A percentile compares a stretch with the other conserved stretches of the same genome.
Evolutionary conservation across 192 early-diverging fungal genomes (phyloP).

Genomic region (Chytriomyces sp.): DNA sequence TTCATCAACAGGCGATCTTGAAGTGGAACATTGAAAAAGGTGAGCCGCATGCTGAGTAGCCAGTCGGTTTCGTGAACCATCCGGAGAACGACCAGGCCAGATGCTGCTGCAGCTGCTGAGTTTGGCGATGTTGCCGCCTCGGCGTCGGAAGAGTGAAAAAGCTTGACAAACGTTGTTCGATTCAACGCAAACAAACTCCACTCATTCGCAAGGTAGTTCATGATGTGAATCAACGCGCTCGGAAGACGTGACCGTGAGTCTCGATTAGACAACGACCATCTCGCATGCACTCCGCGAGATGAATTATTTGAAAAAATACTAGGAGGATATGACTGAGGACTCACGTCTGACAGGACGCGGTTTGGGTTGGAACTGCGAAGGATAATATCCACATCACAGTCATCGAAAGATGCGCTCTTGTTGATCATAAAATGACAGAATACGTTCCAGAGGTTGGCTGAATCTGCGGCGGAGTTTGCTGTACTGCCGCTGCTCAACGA

Average conservation of each 20-base stretch:
- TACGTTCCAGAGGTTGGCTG: conserved; percentile 46
- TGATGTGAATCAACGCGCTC: conserved; percentile 47
- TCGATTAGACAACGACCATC: too few relatives aligned
- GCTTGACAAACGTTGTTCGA: conserved; percentile 39
- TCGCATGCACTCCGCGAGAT: too few relatives aligned
- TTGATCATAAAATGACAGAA: conserved; percentile 44
- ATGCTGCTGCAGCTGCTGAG: conserved; percentile 6
- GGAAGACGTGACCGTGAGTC: conserved; percentile 15
- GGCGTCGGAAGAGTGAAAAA: conserved; percentile 28
- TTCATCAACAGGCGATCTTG: conserved; percentile 35
- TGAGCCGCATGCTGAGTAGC: conserved; percentile 40
- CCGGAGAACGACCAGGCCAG: conserved; percentile 50
- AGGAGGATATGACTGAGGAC: conserved; percentile 9
- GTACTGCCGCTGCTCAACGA: background rate
- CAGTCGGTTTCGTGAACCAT: conserved; percentile 53
- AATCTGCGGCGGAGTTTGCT: conserved; percentile 31
- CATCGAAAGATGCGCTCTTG: conserved; percentile 42
- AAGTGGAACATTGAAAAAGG: conserved; percentile 49
- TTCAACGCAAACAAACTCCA: conserved; percentile 50
- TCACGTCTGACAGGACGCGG: conserved; percentile 16
- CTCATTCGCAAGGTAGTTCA: conserved; percentile 35
- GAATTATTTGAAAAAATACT: background rate
- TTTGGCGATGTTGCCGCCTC: background rate
- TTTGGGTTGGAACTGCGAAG: conserved; percentile 48
- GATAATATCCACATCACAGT: conserved; percentile 44